phyloP scores from a whole-genome alignment of 805 yeast genomes.

The Yamadazyma ubonensis region DNA sequence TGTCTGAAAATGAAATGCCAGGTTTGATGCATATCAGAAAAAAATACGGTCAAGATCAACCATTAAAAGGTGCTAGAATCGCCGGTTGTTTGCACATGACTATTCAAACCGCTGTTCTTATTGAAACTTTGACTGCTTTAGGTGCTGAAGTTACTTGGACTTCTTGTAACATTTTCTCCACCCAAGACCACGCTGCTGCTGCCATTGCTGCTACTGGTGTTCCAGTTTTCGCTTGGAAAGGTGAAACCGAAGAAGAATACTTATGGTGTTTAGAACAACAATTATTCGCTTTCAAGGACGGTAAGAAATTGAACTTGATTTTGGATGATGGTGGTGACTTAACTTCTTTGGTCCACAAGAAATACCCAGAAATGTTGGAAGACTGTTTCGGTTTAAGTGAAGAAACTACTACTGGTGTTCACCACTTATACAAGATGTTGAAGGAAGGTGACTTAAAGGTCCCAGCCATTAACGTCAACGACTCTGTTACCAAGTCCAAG shows the following conservation, averaged over 20 bases:
- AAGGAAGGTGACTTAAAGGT: conserved; percentile 87
- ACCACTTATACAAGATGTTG: conserved; percentile 96
- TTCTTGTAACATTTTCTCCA: conserved; percentile 98
- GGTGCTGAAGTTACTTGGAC: conserved; percentile 99
- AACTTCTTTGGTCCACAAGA: conserved; percentile 93
- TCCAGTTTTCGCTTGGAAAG: conserved; percentile 99
- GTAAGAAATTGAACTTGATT: conserved; percentile 91
- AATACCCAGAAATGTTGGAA: conserved; percentile 95
- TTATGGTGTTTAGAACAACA: conserved; percentile 99
- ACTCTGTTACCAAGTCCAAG: conserved; percentile 98
- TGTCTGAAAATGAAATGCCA: conserved; percentile 99
- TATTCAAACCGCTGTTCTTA: conserved; percentile 97
- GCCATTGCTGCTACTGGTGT: conserved; percentile 99
- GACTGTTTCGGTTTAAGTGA: conserved; percentile 95
- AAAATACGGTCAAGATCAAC: conserved; percentile 88
- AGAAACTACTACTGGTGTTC: conserved; percentile 99
- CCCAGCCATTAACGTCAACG: conserved; percentile 99
- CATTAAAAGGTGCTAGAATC: conserved; percentile 96
- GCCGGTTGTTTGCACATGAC: conserved; percentile 99
- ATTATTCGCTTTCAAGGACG: conserved; percentile 95
- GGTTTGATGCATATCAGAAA: conserved; percentile 97
- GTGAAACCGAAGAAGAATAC: conserved; percentile 99
- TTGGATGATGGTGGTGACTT: conserved; percentile 99
- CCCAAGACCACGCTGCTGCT: conserved; percentile 99
- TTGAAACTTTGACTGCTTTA: conserved; percentile 93